Conservation (phyloP, 1,139 yeast species). For the Pichia sp. region DNA sequence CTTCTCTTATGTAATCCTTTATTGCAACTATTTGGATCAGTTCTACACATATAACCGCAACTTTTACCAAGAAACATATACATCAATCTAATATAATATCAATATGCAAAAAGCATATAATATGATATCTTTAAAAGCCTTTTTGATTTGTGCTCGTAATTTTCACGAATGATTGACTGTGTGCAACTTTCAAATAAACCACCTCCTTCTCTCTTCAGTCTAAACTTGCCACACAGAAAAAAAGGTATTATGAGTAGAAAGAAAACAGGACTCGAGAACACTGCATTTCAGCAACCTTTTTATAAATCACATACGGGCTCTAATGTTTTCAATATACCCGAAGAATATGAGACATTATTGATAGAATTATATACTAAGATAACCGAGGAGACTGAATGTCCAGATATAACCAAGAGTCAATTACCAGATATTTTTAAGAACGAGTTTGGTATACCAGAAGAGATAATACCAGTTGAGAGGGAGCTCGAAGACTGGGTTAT, state of each 20-base stretch:
- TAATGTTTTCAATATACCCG: constrained; percentile 11
- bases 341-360: constrained; percentile 8
- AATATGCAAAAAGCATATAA: too few species aligned
- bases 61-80: too few species aligned
- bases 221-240: background rate
- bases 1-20: too few species aligned
- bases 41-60: too few species aligned
- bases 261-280: constrained; percentile 2
- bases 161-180: too few species aligned
- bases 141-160: too few species aligned
- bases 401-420: constrained; percentile 4
- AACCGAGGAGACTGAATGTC: constrained; percentile 2
- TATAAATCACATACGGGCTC: constrained; percentile 7
- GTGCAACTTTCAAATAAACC: too few species aligned
- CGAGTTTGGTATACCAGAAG: constrained; percentile 16
- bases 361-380: constrained; percentile 9
- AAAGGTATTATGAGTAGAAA: constrained; percentile 1
- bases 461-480: constrained; percentile 16
- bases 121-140: too few species aligned
- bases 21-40: too few species aligned
- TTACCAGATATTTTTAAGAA: constrained; percentile 1
- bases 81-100: too few species aligned
- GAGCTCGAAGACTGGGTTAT: constrained; percentile 24
- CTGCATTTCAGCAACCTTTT: constrained; percentile 13
- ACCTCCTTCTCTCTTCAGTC: background rate